These are phyloP conservation scores for Ustulina deusta DNA, from an alignment of 2,329 filamentous ascomycete genomes.

Conservation along the genomic window DNA sequence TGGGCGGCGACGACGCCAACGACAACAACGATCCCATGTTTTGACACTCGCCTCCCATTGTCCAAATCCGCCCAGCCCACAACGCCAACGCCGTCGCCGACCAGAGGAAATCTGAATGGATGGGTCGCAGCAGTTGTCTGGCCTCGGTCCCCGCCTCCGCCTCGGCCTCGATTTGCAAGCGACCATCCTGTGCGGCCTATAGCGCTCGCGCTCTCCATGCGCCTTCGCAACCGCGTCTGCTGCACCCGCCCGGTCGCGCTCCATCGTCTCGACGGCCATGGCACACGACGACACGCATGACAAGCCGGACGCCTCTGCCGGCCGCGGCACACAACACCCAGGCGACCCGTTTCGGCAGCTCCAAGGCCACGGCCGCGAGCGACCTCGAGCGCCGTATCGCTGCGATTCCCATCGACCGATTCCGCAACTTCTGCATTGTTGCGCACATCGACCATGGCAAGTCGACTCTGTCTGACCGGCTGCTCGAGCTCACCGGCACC, in stretches of 20 bases:
- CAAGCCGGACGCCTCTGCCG: not conserved
- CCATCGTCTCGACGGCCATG: not conserved
- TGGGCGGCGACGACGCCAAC: not conserved
- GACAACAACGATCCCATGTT: not conserved
- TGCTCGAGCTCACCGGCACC: conserved; percentile 94
- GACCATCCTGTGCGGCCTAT: conserved; percentile 46
- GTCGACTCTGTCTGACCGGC: conserved; percentile 90
- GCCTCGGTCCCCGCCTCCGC: conserved; percentile 40
- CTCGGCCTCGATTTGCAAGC: conserved; percentile 43
- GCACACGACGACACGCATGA: not conserved
- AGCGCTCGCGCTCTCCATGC: conserved; percentile 37
- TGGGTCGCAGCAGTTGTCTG: conserved; percentile 48
- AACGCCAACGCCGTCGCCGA: conserved; percentile 13
- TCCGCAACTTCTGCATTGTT: conserved; percentile 97
- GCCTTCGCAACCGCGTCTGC: conserved; percentile 30
- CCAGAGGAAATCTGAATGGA: conserved; percentile 47
- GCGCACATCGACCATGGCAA: conserved; percentile 99
- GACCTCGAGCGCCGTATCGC: conserved; percentile 72
- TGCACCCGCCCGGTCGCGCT: not conserved
- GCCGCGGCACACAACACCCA: not conserved
- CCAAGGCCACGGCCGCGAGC: conserved; percentile 46
- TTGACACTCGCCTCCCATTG: not conserved
- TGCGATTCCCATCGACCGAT: conserved; percentile 81
- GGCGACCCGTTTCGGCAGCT: conserved; percentile 41
- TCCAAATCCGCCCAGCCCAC: conserved; percentile 2